A percentile compares a stretch with the other conserved stretches of the same genome.
phyloP scores from a whole-genome alignment of 805 yeast genomes.

The Diddensiella santjacobensis region DNA sequence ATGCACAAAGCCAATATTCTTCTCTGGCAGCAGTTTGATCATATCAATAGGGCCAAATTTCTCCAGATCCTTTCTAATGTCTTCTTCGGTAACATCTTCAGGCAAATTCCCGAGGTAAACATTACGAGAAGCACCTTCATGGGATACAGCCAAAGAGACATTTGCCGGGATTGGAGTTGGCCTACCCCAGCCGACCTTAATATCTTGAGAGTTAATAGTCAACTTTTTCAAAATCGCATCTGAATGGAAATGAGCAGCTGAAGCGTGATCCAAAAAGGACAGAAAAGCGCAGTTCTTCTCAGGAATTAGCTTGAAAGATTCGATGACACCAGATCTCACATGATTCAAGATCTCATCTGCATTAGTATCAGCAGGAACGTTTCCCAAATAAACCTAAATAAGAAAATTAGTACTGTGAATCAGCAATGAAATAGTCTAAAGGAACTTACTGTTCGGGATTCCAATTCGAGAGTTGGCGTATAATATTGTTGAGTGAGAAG shows the following conservation, averaged over 20 bases:
- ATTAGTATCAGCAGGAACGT: constrained; percentile 75
- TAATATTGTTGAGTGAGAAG: constrained; percentile 19
- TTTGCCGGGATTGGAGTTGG: constrained; percentile 69
- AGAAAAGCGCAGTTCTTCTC: constrained; percentile 86
- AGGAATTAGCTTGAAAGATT: constrained; percentile 67
- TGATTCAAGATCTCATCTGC: constrained; percentile 82
- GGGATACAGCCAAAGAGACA: constrained; percentile 69
- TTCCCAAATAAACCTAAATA: constrained; percentile 85
- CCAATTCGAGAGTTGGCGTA: constrained; percentile 13
- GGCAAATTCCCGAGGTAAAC: constrained; percentile 82
- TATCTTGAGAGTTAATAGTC: constrained; percentile 73
- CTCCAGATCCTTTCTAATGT: constrained; percentile 60
- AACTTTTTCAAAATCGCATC: constrained; percentile 85
- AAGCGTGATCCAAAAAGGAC: constrained; percentile 81
- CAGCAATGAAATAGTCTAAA: too few relatives aligned
- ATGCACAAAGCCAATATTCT: constrained; percentile 78
- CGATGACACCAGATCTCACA: constrained; percentile 87
- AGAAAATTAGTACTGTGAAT: too few relatives aligned
- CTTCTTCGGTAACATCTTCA: constrained; percentile 61
- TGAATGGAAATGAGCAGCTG: constrained; percentile 88
- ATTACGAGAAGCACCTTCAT: constrained; percentile 90
- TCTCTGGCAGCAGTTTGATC: constrained; percentile 72
- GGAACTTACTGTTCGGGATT: constrained; percentile 70
- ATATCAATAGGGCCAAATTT: constrained; percentile 83
- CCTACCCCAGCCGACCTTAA: constrained; percentile 92